phyloP scores from a whole-genome alignment of 1,284 basidiomycete species.

The Puccinia hordei region DNA sequence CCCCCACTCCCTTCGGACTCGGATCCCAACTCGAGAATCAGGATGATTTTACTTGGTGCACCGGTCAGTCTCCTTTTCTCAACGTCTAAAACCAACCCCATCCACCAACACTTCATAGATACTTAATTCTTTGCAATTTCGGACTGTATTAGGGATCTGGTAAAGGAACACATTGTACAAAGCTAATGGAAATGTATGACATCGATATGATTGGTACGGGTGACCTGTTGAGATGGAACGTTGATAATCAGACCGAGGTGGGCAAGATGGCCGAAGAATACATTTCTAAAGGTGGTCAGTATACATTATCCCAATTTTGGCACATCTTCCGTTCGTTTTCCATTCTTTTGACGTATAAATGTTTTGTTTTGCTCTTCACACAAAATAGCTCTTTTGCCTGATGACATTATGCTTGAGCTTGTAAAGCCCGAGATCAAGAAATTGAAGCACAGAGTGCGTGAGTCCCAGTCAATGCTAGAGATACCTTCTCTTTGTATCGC shows the following conservation, averaged over 20 bases:
- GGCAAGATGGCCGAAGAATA: constrained; percentile 73
- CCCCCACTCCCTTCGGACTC: not conserved
- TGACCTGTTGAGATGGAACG: constrained; percentile 76
- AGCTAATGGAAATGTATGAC: constrained; percentile 47
- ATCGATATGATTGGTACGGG: constrained; percentile 74
- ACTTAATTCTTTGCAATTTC: not conserved
- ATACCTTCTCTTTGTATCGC: not conserved
- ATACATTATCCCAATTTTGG: too few relatives aligned
- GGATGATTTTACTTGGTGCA: constrained; percentile 35
- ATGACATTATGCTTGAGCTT: constrained; percentile 75
- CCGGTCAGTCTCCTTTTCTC: constrained; percentile 8
- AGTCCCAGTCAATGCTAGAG: constrained; percentile 48
- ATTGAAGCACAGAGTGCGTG: constrained; percentile 65
- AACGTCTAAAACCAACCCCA: not conserved
- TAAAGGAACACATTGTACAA: constrained; percentile 65
- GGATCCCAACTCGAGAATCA: constrained; percentile 6
- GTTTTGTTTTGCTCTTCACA: not conserved
- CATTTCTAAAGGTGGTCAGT: constrained; percentile 69
- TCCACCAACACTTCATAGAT: not conserved
- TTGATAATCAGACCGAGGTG: constrained; percentile 72
- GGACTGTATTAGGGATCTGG: constrained; percentile 55
- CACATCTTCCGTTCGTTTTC: not conserved
- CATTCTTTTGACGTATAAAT: not conserved
- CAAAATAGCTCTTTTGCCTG: constrained; percentile 67
- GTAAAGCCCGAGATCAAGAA: constrained; percentile 71